These are phyloP conservation scores for Albugo laibachii DNA, from an alignment of 352 stramenopile genomes.

Conservation along the genomic window DNA sequence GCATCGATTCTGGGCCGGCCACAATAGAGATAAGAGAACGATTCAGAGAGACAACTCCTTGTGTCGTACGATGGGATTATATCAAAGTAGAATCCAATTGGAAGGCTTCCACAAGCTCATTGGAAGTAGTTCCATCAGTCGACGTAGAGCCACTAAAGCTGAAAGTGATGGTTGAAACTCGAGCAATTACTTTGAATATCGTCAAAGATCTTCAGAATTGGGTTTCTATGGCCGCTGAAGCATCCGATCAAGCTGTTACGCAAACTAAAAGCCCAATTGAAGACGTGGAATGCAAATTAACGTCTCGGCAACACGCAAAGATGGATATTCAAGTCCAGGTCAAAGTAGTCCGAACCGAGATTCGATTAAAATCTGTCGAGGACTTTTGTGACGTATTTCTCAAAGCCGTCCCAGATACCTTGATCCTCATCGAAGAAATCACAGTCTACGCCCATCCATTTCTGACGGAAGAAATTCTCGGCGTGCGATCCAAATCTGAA, in stretches of 20 bases:
- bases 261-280: background rate
- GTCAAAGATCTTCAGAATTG: conserved; percentile 9
- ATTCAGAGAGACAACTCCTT: background rate
- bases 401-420: conserved; percentile 21
- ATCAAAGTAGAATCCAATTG: conserved; percentile 8
- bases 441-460: conserved; percentile 33
- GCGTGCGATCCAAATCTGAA: conserved; percentile 38
- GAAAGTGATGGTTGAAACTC: conserved; percentile 8
- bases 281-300: background rate
- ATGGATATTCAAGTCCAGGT: conserved; percentile 33
- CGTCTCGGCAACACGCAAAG: conserved; percentile 5
- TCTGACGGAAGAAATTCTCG: conserved; percentile 20
- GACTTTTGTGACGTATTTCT: conserved; percentile 22
- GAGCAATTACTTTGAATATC: conserved; percentile 9
- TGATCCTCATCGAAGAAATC: conserved; percentile 29
- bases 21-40: too few species aligned
- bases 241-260: too few species aligned
- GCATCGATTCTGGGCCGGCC: too few species aligned
- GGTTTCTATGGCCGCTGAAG: conserved; percentile 1
- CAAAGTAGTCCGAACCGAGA: conserved; percentile 27
- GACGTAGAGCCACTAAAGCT: conserved; percentile 1
- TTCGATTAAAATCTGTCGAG: conserved; percentile 15
- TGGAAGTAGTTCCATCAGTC: too few species aligned
- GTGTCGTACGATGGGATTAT: conserved; percentile 6
- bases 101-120: too few species aligned